phyloP scores from a whole-genome alignment of 2,329 filamentous ascomycete genomes.

The Ophiostoma novo-ulmi region DNA sequence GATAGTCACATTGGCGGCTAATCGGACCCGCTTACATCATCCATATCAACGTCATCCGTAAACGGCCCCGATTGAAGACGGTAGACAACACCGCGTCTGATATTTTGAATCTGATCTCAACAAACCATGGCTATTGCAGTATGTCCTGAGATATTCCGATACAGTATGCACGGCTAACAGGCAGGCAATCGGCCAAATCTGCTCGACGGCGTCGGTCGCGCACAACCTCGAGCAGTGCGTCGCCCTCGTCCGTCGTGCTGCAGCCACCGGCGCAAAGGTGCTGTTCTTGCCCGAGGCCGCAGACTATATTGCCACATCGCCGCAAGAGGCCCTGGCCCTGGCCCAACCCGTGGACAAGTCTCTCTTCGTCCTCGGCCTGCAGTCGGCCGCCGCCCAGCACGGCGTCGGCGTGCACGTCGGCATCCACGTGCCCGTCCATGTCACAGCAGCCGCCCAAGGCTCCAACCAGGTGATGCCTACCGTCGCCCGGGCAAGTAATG shows the following conservation, averaged over 20 bases:
- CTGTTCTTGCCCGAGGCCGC: slow-evolving; percentile 89
- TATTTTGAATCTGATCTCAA: neutral
- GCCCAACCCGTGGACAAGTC: slow-evolving; percentile 61
- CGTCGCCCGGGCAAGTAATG: slow-evolving; percentile 23
- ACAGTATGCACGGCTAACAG: neutral
- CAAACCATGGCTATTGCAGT: slow-evolving; percentile 14
- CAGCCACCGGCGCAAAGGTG: slow-evolving; percentile 67
- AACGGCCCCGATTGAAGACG: neutral
- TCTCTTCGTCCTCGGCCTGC: slow-evolving; percentile 72
- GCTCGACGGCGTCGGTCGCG: slow-evolving; percentile 71
- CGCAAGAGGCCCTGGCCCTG: slow-evolving; percentile 64
- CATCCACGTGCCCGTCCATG: slow-evolving; percentile 67
- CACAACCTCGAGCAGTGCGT: slow-evolving; percentile 78
- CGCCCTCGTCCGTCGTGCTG: slow-evolving; percentile 65
- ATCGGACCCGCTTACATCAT: neutral
- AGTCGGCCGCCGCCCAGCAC: slow-evolving; percentile 58
- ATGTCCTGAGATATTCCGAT: neutral
- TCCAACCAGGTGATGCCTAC: slow-evolving; percentile 28
- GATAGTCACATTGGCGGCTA: neutral
- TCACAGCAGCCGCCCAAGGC: slow-evolving; percentile 30
- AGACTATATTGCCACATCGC: slow-evolving; percentile 74
- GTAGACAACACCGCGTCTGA: neutral
- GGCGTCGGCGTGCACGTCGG: slow-evolving; percentile 75
- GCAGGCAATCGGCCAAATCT: slow-evolving; percentile 84
- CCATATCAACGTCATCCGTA: slow-evolving; percentile 1